These are phyloP conservation scores for Pyracantha coccinea DNA, from an alignment of 331 rosid genomes.

Conservation along the genomic window DNA sequence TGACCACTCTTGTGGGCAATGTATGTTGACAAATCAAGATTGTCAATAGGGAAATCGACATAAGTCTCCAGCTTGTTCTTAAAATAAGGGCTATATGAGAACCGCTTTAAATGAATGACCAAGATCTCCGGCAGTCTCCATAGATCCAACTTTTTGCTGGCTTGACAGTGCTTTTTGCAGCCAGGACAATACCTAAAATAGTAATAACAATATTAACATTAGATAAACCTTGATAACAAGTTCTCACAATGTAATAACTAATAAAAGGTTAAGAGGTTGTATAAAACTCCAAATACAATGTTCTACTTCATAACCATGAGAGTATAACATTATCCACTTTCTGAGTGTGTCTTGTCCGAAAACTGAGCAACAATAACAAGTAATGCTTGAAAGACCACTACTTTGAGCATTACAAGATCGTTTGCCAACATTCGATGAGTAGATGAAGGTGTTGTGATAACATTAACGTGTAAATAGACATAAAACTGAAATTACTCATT, in stretches of 20 bases:
- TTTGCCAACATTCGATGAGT: not conserved
- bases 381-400: not conserved
- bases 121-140: slow-evolving; percentile 98
- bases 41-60: slow-evolving; percentile 82
- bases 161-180: slow-evolving; percentile 84
- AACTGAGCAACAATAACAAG: not conserved
- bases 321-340: not conserved
- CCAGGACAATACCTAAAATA: slow-evolving; percentile 78
- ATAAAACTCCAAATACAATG: not conserved
- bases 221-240: not conserved
- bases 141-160: slow-evolving; percentile 91
- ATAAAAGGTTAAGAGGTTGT: not conserved
- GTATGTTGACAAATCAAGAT: slow-evolving; percentile 83
- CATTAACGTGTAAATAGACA: not conserved
- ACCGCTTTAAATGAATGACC: slow-evolving; percentile 96
- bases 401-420: not conserved
- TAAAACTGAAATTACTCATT: not conserved
- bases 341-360: not conserved
- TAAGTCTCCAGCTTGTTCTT: slow-evolving; percentile 94
- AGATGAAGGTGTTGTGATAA: not conserved
- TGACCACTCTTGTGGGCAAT: slow-evolving; percentile 50
- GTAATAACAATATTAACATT: not conserved
- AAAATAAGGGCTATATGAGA: slow-evolving; percentile 78
- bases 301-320: not conserved
- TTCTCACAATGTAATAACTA: slow-evolving; percentile 1